phyloP scores from a whole-genome alignment of 768 basidiomycete genomes.

The Agaricus subrufescens region DNA sequence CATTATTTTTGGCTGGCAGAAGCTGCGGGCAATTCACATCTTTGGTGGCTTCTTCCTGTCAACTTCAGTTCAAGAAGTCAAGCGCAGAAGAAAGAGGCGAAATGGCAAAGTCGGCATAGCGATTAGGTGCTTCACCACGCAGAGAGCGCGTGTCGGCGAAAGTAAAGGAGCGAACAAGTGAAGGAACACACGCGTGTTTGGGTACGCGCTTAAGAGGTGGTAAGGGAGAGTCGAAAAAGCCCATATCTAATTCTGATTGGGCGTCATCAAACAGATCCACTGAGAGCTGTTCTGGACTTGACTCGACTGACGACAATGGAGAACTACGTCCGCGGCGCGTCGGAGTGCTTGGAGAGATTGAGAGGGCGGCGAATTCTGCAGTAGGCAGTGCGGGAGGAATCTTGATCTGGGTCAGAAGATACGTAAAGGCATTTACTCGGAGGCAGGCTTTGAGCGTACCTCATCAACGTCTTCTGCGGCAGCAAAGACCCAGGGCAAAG shows the following conservation, averaged over 20 bases:
- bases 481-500: slow-evolving; percentile 24
- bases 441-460: background rate
- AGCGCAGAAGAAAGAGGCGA: slow-evolving; percentile 43
- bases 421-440: slow-evolving; percentile 10
- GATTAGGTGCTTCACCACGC: slow-evolving; percentile 26
- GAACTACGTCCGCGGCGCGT: slow-evolving; percentile 38
- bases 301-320: slow-evolving; percentile 51
- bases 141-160: slow-evolving; percentile 33
- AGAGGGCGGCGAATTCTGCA: slow-evolving; percentile 48
- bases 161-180: slow-evolving; percentile 39
- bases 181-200: slow-evolving; percentile 25
- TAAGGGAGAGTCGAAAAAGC: slow-evolving; percentile 28
- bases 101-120: slow-evolving; percentile 32
- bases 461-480: background rate
- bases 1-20: slow-evolving; percentile 9
- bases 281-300: slow-evolving; percentile 43
- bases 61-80: slow-evolving; percentile 42
- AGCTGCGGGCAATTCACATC: slow-evolving; percentile 8
- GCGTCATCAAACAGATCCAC: slow-evolving; percentile 33
- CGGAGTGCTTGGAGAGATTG: slow-evolving; percentile 52
- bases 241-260: slow-evolving; percentile 32
- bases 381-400: slow-evolving; percentile 28
- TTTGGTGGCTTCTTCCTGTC: background rate
- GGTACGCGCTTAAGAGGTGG: slow-evolving; percentile 24
- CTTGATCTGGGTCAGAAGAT: slow-evolving; percentile 20